A percentile compares a stretch with the other conserved stretches of the same genome.
These are phyloP conservation scores for Nicotiana undulata DNA, from an alignment of 257 asterid genomes.

Conservation along the genomic window DNA sequence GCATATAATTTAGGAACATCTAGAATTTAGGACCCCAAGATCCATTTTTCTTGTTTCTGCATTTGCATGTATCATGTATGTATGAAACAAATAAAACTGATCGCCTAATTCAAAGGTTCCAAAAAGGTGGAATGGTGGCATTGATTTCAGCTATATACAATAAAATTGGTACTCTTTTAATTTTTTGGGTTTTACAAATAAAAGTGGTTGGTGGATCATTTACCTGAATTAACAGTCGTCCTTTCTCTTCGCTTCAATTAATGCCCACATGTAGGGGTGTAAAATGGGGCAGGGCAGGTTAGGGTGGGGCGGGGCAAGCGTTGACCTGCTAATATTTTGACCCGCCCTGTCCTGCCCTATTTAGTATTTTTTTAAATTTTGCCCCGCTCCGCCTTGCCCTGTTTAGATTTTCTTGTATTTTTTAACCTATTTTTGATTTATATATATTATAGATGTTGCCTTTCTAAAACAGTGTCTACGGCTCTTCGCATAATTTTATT, in stretches of 20 bases:
- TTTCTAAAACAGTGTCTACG: too few relatives aligned
- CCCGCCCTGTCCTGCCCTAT: too few relatives aligned
- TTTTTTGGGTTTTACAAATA: not conserved
- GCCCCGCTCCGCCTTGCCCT: too few relatives aligned
- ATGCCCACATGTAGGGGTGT: too few relatives aligned
- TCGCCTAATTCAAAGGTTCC: not conserved
- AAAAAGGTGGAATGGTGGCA: not conserved
- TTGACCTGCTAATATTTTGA: too few relatives aligned
- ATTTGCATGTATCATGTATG: not conserved
- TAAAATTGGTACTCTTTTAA: not conserved
- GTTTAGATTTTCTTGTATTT: too few relatives aligned
- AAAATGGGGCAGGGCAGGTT: too few relatives aligned
- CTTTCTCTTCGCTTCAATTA: not conserved
- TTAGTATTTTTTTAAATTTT: too few relatives aligned
- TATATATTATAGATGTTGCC: too few relatives aligned
- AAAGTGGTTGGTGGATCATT: slow-evolving; percentile 8
- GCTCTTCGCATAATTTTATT: too few relatives aligned
- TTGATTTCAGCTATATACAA: not conserved
- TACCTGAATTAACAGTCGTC: slow-evolving; percentile 44
- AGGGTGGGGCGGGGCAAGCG: too few relatives aligned
- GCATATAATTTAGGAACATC: not conserved
- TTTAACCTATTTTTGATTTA: too few relatives aligned
- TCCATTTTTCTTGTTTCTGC: slow-evolving; percentile 17
- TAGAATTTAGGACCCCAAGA: slow-evolving; percentile 21
- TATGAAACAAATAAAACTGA: not conserved